A percentile compares a stretch with the other conserved stretches of the same genome.
These are phyloP conservation scores for Samsoniella hepiali DNA, from an alignment of 2,329 filamentous ascomycete genomes.

Conservation along the genomic window DNA sequence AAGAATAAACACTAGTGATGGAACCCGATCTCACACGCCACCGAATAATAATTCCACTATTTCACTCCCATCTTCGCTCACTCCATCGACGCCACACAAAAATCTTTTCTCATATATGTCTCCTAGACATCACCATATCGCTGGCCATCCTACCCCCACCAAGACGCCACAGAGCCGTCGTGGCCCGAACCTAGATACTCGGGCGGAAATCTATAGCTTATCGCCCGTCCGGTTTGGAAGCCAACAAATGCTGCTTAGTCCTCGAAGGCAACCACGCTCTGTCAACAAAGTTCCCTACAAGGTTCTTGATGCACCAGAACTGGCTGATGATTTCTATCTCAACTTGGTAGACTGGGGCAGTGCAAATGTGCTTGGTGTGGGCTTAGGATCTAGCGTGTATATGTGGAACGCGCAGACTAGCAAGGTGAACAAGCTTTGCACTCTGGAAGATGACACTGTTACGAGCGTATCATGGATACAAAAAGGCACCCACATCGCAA, in stretches of 20 bases:
- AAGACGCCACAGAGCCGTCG: conserved; percentile 86
- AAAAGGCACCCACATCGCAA: conserved; percentile 90
- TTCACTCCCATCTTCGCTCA: conserved; percentile 69
- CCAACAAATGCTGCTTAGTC: conserved; percentile 88
- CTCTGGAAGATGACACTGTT: conserved; percentile 86
- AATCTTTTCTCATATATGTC: conserved; percentile 94
- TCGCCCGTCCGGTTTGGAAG: conserved; percentile 92
- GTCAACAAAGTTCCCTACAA: conserved; percentile 98
- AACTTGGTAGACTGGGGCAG: conserved; percentile 98
- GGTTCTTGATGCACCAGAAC: conserved; percentile 90
- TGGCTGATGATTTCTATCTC: conserved; percentile 96
- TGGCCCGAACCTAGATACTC: conserved; percentile 82
- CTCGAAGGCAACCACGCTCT: conserved; percentile 80
- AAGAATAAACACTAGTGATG: conserved; percentile 57
- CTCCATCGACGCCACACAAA: conserved; percentile 93
- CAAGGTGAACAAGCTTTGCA: conserved; percentile 89
- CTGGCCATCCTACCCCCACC: conserved; percentile 82
- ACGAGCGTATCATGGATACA: conserved; percentile 99
- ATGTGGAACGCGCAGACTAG: conserved; percentile 97
- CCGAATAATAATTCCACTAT: conserved; percentile 62
- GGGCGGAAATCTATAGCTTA: conserved; percentile 90
- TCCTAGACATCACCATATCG: conserved; percentile 65
- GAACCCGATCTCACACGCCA: conserved; percentile 75
- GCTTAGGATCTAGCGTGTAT: conserved; percentile 88
- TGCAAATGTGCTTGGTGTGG: conserved; percentile 89